Conservation (phyloP, 495 filamentous ascomycete species). For the Lichenothelia convexa region DNA sequence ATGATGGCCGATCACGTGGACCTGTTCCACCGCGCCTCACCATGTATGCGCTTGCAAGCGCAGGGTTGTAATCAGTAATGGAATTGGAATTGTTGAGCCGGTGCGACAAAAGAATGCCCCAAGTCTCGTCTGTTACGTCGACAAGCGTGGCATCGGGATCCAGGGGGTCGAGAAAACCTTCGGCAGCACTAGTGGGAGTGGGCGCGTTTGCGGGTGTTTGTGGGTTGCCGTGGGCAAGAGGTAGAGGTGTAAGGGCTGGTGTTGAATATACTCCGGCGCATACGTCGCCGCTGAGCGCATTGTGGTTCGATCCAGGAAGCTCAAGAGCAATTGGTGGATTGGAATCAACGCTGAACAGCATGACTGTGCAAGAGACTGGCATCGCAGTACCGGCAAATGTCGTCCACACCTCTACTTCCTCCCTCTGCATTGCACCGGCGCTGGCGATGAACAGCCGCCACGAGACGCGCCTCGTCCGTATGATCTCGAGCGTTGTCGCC, state of each 20-base stretch:
- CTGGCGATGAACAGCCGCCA: constrained; percentile 71
- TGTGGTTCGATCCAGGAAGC: constrained; percentile 28
- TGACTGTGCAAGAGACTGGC: constrained; percentile 27
- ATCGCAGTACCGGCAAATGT: constrained; percentile 7
- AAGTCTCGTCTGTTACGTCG: constrained; percentile 64
- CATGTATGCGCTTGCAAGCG: constrained; percentile 55
- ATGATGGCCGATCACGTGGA: constrained; percentile 1
- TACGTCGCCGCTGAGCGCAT: constrained; percentile 9
- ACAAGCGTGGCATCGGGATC: constrained; percentile 59
- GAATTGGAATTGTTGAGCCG: constrained; percentile 49
- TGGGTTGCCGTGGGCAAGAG: constrained; percentile 16
- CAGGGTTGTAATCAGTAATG: constrained; percentile 42
- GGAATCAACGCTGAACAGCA: constrained; percentile 46
- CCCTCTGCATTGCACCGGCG: constrained; percentile 48
- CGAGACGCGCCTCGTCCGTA: constrained; percentile 47
- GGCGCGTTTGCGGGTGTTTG: constrained; percentile 30
- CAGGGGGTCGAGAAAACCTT: constrained; percentile 15
- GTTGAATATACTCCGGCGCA: constrained; percentile 5
- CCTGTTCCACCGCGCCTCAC: constrained; percentile 41
- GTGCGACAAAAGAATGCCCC: constrained; percentile 56
- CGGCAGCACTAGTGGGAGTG: constrained; percentile 34
- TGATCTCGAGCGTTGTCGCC: constrained; percentile 61
- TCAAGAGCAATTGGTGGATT: constrained; percentile 47
- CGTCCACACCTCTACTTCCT: constrained; percentile 49
- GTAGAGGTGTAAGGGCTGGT: constrained; percentile 13